phyloP scores from a whole-genome alignment of 202 grass and related monocot genomes.

The Schoenoplectus tabernaemontani region DNA sequence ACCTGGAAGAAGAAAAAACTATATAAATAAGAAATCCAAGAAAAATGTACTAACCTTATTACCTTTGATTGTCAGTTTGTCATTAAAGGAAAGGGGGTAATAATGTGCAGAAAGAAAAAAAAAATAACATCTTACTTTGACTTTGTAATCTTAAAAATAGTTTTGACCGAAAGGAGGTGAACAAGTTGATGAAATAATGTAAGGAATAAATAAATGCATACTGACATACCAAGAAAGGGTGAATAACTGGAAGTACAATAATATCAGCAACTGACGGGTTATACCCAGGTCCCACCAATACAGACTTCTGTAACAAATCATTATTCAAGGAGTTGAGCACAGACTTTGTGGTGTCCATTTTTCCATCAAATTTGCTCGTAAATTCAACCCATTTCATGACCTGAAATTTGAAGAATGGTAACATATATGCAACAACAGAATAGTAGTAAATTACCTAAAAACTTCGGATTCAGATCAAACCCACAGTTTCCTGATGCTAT shows the following conservation, averaged over 20 bases:
- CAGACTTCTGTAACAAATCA: slow-evolving; percentile 63
- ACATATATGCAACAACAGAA: neutral
- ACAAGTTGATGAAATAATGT: slow-evolving; percentile 6
- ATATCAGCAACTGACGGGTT: slow-evolving; percentile 72
- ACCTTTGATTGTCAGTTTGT: neutral
- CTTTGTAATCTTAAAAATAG: neutral
- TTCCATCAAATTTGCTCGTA: slow-evolving; percentile 48
- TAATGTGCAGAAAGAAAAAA: neutral
- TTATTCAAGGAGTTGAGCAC: slow-evolving; percentile 52
- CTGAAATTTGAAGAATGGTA: slow-evolving; percentile 27
- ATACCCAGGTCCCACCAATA: slow-evolving; percentile 54
- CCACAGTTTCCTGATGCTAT: neutral
- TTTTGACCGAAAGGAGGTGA: slow-evolving; percentile 3
- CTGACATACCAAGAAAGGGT: slow-evolving; percentile 47
- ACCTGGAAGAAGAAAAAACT: slow-evolving; percentile 40
- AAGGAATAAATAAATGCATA: neutral
- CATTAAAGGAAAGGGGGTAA: neutral
- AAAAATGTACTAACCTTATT: neutral
- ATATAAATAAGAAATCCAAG: slow-evolving; percentile 2
- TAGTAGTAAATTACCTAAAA: neutral
- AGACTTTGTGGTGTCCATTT: slow-evolving; percentile 25
- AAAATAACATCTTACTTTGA: neutral
- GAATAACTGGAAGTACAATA: slow-evolving; percentile 62
- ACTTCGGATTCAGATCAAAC: slow-evolving; percentile 24
- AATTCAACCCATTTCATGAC: slow-evolving; percentile 70